Conservation (phyloP, 352 stramenopile species). For the Phytophthora pinifolia region DNA sequence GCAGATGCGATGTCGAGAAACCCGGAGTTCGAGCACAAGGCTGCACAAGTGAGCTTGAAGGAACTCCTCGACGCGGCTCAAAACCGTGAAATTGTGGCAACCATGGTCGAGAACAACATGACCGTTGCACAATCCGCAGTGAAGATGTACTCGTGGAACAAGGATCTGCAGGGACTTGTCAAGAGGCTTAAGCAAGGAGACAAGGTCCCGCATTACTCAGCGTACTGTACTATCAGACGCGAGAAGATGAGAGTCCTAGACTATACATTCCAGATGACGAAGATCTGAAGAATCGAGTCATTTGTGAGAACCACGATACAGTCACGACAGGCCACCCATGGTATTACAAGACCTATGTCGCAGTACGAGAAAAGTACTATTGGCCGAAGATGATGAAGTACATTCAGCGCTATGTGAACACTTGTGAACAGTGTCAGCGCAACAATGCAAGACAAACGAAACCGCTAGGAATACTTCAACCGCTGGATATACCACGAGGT, state of each 20-base stretch:
- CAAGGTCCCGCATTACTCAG: slow-evolving; percentile 2
- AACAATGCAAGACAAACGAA: too few relatives aligned
- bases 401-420: too few relatives aligned
- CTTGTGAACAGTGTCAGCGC: slow-evolving; percentile 13
- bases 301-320: slow-evolving; percentile 17
- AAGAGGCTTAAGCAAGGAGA: background rate
- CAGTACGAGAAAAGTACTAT: slow-evolving; percentile 6
- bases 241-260: slow-evolving; percentile 1
- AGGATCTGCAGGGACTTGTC: background rate
- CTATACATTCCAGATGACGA: slow-evolving; percentile 10
- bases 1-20: slow-evolving; percentile 1
- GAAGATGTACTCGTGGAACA: slow-evolving; percentile 2
- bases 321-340: slow-evolving; percentile 3
- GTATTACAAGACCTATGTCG: slow-evolving; percentile 11
- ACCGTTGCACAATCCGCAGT: background rate
- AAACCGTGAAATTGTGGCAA: slow-evolving; percentile 3
- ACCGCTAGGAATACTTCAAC: too few relatives aligned
- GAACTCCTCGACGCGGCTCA: slow-evolving; percentile 1
- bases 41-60: slow-evolving; percentile 7
- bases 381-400: too few relatives aligned
- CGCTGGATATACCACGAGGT: slow-evolving; percentile 1
- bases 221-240: slow-evolving; percentile 9
- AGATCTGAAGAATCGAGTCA: slow-evolving; percentile 19
- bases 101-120: background rate
- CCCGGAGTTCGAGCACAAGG: slow-evolving; percentile 2